These are phyloP conservation scores for Termitomyces sp. DNA, from an alignment of 768 basidiomycete genomes.

Conservation along the genomic window DNA sequence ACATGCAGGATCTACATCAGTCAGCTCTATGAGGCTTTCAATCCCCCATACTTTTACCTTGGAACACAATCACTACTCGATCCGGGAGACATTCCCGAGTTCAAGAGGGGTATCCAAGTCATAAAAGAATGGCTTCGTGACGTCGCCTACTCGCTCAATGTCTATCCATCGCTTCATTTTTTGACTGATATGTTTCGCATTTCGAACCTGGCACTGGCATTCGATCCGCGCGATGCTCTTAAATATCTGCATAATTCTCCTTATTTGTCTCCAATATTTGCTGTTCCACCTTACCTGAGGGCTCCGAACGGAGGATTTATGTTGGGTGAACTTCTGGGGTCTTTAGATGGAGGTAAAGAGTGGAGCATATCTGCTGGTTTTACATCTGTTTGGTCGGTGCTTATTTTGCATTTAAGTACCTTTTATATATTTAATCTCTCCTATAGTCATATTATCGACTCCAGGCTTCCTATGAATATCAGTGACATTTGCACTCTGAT, in stretches of 20 bases:
- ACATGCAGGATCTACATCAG: constrained; percentile 37
- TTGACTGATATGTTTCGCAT: constrained; percentile 36
- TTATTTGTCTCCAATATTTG: background rate
- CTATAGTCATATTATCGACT: constrained; percentile 39
- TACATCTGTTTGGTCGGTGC: constrained; percentile 34
- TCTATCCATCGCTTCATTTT: constrained; percentile 21
- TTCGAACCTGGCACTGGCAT: constrained; percentile 29
- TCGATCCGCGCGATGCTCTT: constrained; percentile 29
- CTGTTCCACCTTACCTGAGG: constrained; percentile 12
- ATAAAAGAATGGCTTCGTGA: constrained; percentile 43
- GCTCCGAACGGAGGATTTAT: constrained; percentile 3
- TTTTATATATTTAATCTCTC: background rate
- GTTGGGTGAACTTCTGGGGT: constrained; percentile 19
- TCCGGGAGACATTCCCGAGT: constrained; percentile 32
- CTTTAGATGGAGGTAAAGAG: constrained; percentile 21
- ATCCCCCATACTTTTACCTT: constrained; percentile 41
- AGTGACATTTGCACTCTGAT: constrained; percentile 46
- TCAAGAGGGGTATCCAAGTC: constrained; percentile 26
- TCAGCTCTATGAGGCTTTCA: constrained; percentile 43
- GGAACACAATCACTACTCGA: constrained; percentile 38
- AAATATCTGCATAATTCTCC: constrained; percentile 26
- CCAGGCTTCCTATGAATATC: constrained; percentile 34
- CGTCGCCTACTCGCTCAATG: constrained; percentile 29
- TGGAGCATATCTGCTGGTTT: constrained; percentile 30
- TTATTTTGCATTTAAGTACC: background rate